These are phyloP conservation scores for Cruciata laevipes DNA, from an alignment of 257 asterid species.

Conservation along the genomic window DNA sequence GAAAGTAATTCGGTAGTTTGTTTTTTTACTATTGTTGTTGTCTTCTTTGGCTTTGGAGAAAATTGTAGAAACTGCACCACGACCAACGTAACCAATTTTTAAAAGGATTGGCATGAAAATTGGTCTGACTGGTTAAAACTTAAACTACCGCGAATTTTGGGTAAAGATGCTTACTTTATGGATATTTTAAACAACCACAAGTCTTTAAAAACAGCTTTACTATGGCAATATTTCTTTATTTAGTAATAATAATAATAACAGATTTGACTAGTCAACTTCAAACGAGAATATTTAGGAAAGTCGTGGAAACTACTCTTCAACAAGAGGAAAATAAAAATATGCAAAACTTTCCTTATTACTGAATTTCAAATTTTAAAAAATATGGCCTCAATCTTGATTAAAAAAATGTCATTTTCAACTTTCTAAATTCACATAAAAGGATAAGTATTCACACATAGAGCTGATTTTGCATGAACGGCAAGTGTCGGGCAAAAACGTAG, in stretches of 20 bases:
- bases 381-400: neutral
- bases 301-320: neutral
- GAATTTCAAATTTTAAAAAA: too few species aligned
- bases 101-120: neutral
- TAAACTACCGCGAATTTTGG: neutral
- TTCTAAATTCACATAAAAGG: neutral
- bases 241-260: neutral
- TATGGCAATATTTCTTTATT: neutral
- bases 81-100: neutral
- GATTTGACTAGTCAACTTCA: neutral
- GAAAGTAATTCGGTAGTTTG: neutral
- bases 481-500: conserved; percentile 4
- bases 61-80: neutral
- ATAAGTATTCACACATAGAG: too few species aligned
- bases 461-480: neutral
- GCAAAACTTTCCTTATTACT: too few species aligned
- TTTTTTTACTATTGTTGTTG: neutral
- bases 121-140: neutral
- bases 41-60: neutral
- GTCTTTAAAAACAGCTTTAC: neutral
- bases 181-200: neutral
- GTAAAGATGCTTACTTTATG: neutral
- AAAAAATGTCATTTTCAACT: too few species aligned
- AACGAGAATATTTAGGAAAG: neutral
- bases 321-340: too few species aligned